Percentiles rank a stretch among this genome's conserved stretches.
Evolutionary conservation across 2,329 filamentous ascomycete species (phyloP).

Genomic region (Trichoderma koningiopsis): DNA sequence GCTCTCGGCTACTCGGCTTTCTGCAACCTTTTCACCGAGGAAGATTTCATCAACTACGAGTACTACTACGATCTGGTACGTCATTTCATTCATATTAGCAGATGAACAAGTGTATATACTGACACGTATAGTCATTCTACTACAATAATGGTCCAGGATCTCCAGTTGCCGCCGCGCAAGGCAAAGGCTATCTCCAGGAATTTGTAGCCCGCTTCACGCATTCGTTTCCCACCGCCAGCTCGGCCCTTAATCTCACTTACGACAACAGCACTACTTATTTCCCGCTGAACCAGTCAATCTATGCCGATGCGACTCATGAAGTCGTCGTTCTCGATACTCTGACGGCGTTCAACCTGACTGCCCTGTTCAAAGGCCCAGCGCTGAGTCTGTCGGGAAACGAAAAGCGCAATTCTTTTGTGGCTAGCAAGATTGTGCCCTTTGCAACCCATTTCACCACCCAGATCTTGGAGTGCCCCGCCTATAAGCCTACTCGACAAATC

Average conservation of each 20-base stretch:
- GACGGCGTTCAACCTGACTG: neutral
- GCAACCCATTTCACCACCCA: neutral
- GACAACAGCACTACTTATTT: neutral
- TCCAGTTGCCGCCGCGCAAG: neutral
- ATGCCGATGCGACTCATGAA: neutral
- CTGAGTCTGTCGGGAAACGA: neutral
- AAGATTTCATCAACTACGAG: neutral
- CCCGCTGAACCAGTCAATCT: neutral
- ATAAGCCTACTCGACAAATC: neutral
- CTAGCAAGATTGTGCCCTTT: neutral
- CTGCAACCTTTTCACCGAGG: slow-evolving; percentile 1
- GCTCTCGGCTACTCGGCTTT: neutral
- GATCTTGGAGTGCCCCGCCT: neutral
- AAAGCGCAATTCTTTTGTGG: neutral
- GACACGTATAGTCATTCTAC: neutral
- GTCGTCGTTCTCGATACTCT: neutral
- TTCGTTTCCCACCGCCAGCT: neutral
- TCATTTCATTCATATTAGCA: too few species aligned
- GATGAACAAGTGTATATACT: neutral
- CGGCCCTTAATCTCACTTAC: neutral
- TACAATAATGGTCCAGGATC: neutral
- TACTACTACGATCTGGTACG: neutral
- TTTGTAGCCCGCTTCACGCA: neutral
- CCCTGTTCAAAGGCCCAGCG: neutral
- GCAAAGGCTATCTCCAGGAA: neutral